phyloP scores from a whole-genome alignment of 2,329 filamentous ascomycete genomes.

The Colletotrichum truncatum region DNA sequence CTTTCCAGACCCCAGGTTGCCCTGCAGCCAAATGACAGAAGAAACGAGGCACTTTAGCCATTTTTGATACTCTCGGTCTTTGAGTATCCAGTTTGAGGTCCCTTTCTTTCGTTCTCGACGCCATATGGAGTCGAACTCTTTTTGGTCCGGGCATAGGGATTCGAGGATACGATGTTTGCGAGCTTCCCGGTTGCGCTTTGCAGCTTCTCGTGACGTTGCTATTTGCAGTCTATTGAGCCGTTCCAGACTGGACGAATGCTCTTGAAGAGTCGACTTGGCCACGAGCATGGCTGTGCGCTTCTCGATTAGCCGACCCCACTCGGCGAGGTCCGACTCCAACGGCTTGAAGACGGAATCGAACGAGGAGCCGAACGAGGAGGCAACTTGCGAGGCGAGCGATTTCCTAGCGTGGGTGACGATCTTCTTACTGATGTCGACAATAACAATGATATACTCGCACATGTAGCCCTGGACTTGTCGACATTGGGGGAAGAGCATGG shows the following conservation, averaged over 20 bases:
- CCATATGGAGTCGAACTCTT: constrained; percentile 1
- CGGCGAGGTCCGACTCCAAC: not conserved
- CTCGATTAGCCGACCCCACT: not conserved
- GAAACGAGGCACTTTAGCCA: not conserved
- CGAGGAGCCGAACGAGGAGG: not conserved
- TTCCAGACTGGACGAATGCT: not conserved
- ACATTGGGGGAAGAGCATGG: not conserved
- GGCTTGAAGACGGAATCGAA: not conserved
- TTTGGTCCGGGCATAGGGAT: not conserved
- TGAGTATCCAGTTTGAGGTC: not conserved
- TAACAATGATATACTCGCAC: not conserved
- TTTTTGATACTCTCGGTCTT: not conserved
- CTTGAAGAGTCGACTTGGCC: not conserved
- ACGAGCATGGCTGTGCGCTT: not conserved
- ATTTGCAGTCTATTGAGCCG: not conserved
- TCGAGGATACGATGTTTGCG: not conserved
- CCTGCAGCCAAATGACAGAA: not conserved
- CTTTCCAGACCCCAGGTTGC: not conserved
- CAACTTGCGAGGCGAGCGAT: not conserved
- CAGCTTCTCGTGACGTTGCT: not conserved
- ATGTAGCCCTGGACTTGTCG: not conserved
- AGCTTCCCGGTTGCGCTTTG: not conserved
- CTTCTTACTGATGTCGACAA: not conserved
- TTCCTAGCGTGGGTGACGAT: not conserved
- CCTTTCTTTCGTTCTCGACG: constrained; percentile 2